Evolutionary conservation across 495 filamentous ascomycete genomes (phyloP).

Genomic region (Penicillium odoratum): DNA sequence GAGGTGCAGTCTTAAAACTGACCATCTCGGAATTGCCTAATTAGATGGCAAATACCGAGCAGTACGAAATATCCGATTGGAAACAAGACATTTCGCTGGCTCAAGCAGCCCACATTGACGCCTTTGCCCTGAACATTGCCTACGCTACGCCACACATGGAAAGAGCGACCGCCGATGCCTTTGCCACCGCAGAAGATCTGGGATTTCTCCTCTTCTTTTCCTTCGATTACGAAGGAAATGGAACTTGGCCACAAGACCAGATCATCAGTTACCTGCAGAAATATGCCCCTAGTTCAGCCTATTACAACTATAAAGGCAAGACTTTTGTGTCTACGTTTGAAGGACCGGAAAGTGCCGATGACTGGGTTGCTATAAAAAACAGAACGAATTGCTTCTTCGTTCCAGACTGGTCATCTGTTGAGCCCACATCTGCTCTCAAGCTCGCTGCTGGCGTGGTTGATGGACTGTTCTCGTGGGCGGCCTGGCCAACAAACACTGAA

Average conservation of each 20-base stretch:
- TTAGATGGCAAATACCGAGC: constrained; percentile 28
- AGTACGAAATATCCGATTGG: constrained; percentile 49
- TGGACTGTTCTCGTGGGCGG: constrained; percentile 70
- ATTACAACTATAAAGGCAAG: constrained; percentile 53
- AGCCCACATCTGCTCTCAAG: constrained; percentile 38
- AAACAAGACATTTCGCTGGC: constrained; percentile 59
- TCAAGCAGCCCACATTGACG: constrained; percentile 64
- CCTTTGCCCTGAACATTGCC: constrained; percentile 71
- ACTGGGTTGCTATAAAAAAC: constrained; percentile 59
- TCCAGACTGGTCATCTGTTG: constrained; percentile 64
- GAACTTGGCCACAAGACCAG: constrained; percentile 54
- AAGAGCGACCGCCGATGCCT: constrained; percentile 51
- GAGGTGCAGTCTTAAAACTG: background rate
- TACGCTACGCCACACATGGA: constrained; percentile 46
- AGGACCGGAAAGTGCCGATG: constrained; percentile 54
- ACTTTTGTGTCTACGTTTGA: constrained; percentile 77
- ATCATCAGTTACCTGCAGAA: constrained; percentile 57
- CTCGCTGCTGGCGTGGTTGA: constrained; percentile 47
- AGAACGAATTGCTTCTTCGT: constrained; percentile 56
- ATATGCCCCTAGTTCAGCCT: constrained; percentile 51
- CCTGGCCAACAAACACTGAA: constrained; percentile 63
- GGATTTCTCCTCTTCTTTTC: constrained; percentile 69
- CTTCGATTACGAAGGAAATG: constrained; percentile 63
- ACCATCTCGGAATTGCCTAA: background rate
- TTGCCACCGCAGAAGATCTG: constrained; percentile 51